phyloP scores from a whole-genome alignment of 768 basidiomycete species.

The Pleurotus tuber-regium region DNA sequence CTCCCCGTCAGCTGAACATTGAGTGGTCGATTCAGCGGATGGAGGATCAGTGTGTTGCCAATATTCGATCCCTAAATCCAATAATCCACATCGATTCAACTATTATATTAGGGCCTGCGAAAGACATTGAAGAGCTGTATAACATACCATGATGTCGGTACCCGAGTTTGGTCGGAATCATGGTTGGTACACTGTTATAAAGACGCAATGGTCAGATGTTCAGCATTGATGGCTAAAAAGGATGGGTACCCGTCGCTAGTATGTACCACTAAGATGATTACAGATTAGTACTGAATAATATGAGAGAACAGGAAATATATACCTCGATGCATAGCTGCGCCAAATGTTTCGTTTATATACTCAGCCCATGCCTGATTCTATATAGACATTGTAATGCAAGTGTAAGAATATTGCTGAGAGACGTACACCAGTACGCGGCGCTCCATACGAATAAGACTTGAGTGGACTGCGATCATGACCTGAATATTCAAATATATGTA shows the following conservation, averaged over 20 bases:
- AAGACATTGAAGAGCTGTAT: no score
- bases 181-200: conserved; percentile 43
- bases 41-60: conserved; percentile 24
- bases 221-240: neutral
- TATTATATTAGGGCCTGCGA: no score
- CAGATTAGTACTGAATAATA: neutral
- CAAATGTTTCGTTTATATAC: conserved; percentile 41
- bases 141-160: conserved; percentile 60
- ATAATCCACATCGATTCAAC: no score
- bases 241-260: conserved; percentile 42
- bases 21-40: conserved; percentile 18
- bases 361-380: conserved; percentile 48
- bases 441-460: conserved; percentile 46
- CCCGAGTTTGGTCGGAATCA: conserved; percentile 44
- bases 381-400: neutral
- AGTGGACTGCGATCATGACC: conserved; percentile 26
- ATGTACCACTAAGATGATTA: conserved; percentile 41
- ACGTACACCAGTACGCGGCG: conserved; percentile 46
- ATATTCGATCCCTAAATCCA: no score
- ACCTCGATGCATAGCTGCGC: conserved; percentile 42
- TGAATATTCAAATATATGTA: neutral
- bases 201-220: neutral
- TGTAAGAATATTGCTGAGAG: neutral
- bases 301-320: neutral
- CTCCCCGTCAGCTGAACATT: conserved; percentile 24